phyloP scores from a whole-genome alignment of 2,329 filamentous ascomycete genomes.

The Drechslera avenae region DNA sequence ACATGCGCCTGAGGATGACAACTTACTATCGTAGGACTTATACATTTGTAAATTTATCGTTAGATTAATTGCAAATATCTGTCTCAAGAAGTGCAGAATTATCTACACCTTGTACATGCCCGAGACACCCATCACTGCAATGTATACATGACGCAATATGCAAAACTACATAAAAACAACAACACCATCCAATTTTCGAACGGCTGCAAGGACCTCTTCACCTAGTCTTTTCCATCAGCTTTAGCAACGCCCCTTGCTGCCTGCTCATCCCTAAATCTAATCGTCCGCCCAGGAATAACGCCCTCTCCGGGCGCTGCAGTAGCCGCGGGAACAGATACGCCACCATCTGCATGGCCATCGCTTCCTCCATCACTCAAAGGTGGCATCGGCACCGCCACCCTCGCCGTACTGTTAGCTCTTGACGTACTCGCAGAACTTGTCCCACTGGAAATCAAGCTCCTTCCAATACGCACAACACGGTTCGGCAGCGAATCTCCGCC shows the following conservation, averaged over 20 bases:
- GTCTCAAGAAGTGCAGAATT: too few species aligned
- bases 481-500: constrained; percentile 31
- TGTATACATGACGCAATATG: too few species aligned
- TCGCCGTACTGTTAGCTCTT: not conserved
- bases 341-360: not conserved
- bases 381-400: not conserved
- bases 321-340: not conserved
- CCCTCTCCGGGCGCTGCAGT: constrained; percentile 2
- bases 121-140: too few species aligned
- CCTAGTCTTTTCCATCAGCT: not conserved
- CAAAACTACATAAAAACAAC: too few species aligned
- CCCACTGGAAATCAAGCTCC: constrained; percentile 38
- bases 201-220: not conserved
- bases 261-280: constrained; percentile 39
- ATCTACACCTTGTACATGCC: too few species aligned
- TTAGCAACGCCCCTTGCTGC: not conserved
- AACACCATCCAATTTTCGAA: too few species aligned
- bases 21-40: too few species aligned
- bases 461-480: constrained; percentile 43
- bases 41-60: too few species aligned
- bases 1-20: too few species aligned
- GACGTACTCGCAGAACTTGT: constrained; percentile 11
- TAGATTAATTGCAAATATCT: too few species aligned
- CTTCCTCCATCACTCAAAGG: not conserved
- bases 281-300: constrained; percentile 27